A percentile compares a stretch with the other conserved stretches of the same genome.
Conservation (phyloP, 1,284 basidiomycete genomes). For the Austroboletus niveus region DNA sequence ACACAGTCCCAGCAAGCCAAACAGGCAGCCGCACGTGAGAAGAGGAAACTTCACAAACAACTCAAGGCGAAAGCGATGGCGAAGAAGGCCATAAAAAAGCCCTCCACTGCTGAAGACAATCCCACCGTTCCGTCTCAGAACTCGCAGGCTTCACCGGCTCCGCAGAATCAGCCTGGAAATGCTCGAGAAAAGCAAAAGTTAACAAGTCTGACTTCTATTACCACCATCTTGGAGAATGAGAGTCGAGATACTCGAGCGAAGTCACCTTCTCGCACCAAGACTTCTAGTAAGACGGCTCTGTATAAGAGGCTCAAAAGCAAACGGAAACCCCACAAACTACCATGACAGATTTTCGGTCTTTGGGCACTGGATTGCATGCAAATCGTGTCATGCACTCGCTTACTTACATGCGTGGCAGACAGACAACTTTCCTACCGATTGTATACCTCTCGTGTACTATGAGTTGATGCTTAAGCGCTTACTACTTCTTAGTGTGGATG, state of each 20-base stretch:
- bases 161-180: conserved; percentile 3
- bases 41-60: conserved; percentile 38
- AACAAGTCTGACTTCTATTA: neutral
- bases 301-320: neutral
- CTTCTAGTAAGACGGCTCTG: conserved; percentile 1
- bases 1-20: conserved; percentile 41
- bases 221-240: neutral
- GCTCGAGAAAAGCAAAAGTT: conserved; percentile 17
- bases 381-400: no score
- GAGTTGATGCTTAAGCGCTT: no score
- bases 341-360: conserved; percentile 7
- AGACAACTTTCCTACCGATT: no score
- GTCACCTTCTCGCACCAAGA: conserved; percentile 1
- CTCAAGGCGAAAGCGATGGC: conserved; percentile 29
- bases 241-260: conserved; percentile 1
- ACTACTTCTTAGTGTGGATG: no score
- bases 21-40: conserved; percentile 37
- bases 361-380: no score
- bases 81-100: conserved; percentile 19
- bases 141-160: neutral
- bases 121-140: neutral
- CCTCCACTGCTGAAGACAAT: neutral
- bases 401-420: no score
- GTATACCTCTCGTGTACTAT: no score
- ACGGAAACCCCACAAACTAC: conserved; percentile 1